Percentiles rank a stretch among this genome's conserved stretches.
These are phyloP conservation scores for Lactarius quietus DNA, from an alignment of 768 basidiomycete genomes.

Conservation along the genomic window DNA sequence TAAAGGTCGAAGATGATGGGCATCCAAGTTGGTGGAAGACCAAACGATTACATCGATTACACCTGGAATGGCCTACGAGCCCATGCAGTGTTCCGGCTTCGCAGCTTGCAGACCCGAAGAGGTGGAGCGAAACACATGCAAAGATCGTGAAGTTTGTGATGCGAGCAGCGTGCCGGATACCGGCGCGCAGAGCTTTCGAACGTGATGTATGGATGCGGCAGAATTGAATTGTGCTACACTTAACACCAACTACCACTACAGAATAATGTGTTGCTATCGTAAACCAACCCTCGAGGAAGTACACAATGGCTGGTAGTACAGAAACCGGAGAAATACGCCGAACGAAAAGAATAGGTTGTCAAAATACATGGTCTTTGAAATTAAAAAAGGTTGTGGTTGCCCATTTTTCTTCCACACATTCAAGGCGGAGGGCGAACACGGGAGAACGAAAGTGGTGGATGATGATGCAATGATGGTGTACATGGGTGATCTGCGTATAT, in stretches of 20 bases:
- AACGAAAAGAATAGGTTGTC: neutral
- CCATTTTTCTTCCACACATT: neutral
- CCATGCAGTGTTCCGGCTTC: too few species aligned
- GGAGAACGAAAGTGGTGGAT: neutral
- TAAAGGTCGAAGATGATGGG: too few species aligned
- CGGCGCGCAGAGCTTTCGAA: too few species aligned
- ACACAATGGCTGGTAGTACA: constrained; percentile 1
- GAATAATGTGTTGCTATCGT: neutral
- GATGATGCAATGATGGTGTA: neutral
- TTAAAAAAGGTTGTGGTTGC: neutral
- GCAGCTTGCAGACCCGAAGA: too few species aligned
- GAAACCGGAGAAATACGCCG: neutral
- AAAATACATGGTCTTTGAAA: too few species aligned
- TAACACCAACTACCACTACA: neutral
- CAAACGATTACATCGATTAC: too few species aligned
- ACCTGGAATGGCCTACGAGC: too few species aligned
- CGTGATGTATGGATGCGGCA: too few species aligned
- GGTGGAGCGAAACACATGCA: too few species aligned
- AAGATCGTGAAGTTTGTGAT: too few species aligned
- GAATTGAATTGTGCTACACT: neutral
- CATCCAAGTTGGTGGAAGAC: too few species aligned
- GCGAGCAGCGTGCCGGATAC: too few species aligned
- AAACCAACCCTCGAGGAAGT: neutral
- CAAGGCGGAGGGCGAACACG: neutral
- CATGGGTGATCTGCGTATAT: neutral